Evolutionary conservation across 768 basidiomycete genomes (phyloP).

Genomic region (Amanita exitialis): DNA sequence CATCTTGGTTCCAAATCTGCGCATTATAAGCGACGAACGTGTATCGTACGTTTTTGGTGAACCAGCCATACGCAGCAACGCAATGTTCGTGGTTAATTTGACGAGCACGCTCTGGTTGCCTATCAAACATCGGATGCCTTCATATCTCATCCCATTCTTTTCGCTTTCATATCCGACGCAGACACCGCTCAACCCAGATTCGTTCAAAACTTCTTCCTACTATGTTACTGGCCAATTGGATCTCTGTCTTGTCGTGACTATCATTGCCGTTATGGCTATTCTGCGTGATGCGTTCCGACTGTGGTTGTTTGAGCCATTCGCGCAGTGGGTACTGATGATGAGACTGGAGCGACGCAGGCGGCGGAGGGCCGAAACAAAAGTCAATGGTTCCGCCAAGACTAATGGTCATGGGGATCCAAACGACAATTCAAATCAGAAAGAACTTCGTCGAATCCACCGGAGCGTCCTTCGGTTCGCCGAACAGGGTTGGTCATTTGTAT

Average conservation of each 20-base stretch:
- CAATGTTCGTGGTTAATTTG: background rate
- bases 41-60: conserved; percentile 1
- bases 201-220: conserved; percentile 60
- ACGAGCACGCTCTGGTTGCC: conserved; percentile 11
- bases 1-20: background rate
- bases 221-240: conserved; percentile 72
- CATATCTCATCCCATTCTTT: conserved; percentile 58
- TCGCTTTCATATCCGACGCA: conserved; percentile 60
- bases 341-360: conserved; percentile 28
- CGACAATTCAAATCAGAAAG: conserved; percentile 23
- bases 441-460: conserved; percentile 53
- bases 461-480: conserved; percentile 86
- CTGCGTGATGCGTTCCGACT: conserved; percentile 73
- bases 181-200: conserved; percentile 51
- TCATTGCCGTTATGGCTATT: conserved; percentile 80
- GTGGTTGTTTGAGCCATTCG: conserved; percentile 71
- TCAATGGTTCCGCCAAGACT: conserved; percentile 17
- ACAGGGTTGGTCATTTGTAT: conserved; percentile 86
- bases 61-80: background rate
- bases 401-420: conserved; percentile 20
- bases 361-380: conserved; percentile 13
- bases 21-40: background rate
- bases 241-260: conserved; percentile 69
- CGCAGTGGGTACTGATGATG: conserved; percentile 59
- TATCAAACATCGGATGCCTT: conserved; percentile 29